These are phyloP conservation scores for Coemansia guatemalensis DNA, from an alignment of 192 early-diverging fungal genomes.

Conservation along the genomic window DNA sequence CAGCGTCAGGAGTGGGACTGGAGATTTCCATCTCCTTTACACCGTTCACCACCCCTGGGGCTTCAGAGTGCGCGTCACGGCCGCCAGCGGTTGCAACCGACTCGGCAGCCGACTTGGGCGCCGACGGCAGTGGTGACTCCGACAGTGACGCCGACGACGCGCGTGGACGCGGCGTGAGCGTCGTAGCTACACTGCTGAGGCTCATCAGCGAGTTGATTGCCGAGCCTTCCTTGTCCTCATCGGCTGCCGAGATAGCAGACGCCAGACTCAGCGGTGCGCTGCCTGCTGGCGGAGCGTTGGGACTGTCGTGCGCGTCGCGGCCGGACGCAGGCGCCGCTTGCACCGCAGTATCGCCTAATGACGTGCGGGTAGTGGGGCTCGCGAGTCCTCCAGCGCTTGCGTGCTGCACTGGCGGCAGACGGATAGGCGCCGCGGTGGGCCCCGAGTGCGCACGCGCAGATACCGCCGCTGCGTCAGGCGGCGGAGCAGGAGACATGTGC, in stretches of 20 bases:
- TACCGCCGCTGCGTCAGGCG: background rate
- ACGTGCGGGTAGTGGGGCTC: constrained; percentile 15
- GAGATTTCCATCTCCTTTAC: constrained; percentile 38
- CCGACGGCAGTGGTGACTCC: constrained; percentile 20
- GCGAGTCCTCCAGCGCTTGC: constrained; percentile 19
- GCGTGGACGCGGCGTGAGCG: constrained; percentile 43
- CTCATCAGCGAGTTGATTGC: constrained; percentile 56
- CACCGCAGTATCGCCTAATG: constrained; percentile 9
- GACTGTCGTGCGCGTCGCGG: constrained; percentile 4
- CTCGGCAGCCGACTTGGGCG: constrained; percentile 19
- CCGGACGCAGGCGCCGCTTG: background rate
- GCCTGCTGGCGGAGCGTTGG: background rate
- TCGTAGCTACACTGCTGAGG: constrained; percentile 45
- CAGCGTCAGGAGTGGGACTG: constrained; percentile 5
- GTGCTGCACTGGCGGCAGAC: constrained; percentile 49
- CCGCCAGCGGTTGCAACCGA: constrained; percentile 1
- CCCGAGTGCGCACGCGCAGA: constrained; percentile 36
- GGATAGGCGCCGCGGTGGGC: constrained; percentile 44
- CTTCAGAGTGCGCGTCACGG: constrained; percentile 7
- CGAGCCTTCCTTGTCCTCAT: constrained; percentile 53
- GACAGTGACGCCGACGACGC: constrained; percentile 9
- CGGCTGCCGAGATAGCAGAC: constrained; percentile 19
- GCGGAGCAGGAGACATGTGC: constrained; percentile 23
- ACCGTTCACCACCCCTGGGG: constrained; percentile 23
- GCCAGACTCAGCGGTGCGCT: constrained; percentile 22